Base-by-base conservation (phyloP, 208 protist species). In the Trypanosoma mega region DNA sequence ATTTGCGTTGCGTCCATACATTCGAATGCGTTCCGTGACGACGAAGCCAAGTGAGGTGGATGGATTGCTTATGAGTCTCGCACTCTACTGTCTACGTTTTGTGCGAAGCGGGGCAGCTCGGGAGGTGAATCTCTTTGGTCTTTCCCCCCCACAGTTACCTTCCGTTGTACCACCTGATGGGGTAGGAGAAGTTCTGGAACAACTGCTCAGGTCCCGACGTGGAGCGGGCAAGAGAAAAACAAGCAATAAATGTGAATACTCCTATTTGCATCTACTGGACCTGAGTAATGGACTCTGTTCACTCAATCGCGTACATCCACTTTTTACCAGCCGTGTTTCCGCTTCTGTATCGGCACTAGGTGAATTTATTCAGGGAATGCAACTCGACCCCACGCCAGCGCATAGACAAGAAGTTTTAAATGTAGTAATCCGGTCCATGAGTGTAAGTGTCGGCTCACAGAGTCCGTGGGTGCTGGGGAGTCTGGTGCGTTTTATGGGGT, bases 401-500 rank as follows among this genome's bases (percentile, higher is more conserved):
- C 16, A 43, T 31, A 23, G 12, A 24, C 16, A 57, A 57, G 12
- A 16, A 24, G 16, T 41, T 9, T 3, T 4, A 16, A 3, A 18
- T 14, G n/a, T 9, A 6, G 51, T 26, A n/a, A n/a, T n/a, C 12
- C 6, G 12, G 34, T 39, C 12, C 12, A 6, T 39, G 6, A 12
- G 12, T 39, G 39, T 83, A 16, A 66, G 62, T 5, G 36, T 23
- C 11, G n/a, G 20, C 3, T 33, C 20, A 20, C 52, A 8, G 20
- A 50, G 23, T 20, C 39, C 34, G 54, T 23, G 41, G 52, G 59
- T 69, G 26, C 45, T 84, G 14, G 68, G 69, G n/a, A 64, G 56
- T 41, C 63, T 92, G 8, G 73, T 92, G 2, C 85, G 75, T 37
- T 89, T 87, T 48, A 76, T 85, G 66, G 85, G 87, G 59, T 56